These are phyloP conservation scores for Friedmanniomyces simplex DNA, from an alignment of 495 filamentous ascomycete genomes.

Conservation along the genomic window DNA sequence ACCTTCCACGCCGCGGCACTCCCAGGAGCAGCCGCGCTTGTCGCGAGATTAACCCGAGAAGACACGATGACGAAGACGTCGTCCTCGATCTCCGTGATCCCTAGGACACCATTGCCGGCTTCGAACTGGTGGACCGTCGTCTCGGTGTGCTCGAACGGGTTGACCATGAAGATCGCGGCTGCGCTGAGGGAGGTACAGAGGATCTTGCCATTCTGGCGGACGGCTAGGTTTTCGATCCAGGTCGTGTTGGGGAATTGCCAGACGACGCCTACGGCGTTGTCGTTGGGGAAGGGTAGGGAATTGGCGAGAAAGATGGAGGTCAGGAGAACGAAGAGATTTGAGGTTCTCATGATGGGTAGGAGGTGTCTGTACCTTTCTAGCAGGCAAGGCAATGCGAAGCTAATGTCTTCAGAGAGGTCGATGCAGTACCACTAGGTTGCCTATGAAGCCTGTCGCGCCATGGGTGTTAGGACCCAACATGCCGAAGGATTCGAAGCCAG, in stretches of 20 bases:
- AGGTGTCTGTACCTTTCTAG: background rate
- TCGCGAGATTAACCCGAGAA: background rate
- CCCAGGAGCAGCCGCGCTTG: background rate
- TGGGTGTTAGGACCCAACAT: too few relatives aligned
- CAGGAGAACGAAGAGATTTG: background rate
- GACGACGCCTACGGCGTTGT: constrained; percentile 1
- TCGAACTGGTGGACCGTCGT: constrained; percentile 5
- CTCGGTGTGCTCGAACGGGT: constrained; percentile 6
- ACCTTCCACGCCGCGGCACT: constrained; percentile 5
- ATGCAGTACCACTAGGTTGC: background rate
- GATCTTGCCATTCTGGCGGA: constrained; percentile 7
- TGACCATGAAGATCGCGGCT: constrained; percentile 11
- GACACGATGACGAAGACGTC: constrained; percentile 10
- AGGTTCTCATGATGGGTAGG: background rate
- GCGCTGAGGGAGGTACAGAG: constrained; percentile 7
- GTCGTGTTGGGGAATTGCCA: constrained; percentile 11
- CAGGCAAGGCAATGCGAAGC: background rate
- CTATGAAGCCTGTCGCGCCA: background rate
- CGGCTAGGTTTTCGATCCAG: constrained; percentile 19
- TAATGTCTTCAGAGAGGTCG: background rate
- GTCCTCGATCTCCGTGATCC: constrained; percentile 7
- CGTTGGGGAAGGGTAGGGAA: background rate
- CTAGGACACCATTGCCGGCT: constrained; percentile 1
- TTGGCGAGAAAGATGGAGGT: background rate
- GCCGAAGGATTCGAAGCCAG: background rate